Base-by-base conservation (phyloP, 495 filamentous ascomycete species). In the Penicillium argentinense region DNA sequence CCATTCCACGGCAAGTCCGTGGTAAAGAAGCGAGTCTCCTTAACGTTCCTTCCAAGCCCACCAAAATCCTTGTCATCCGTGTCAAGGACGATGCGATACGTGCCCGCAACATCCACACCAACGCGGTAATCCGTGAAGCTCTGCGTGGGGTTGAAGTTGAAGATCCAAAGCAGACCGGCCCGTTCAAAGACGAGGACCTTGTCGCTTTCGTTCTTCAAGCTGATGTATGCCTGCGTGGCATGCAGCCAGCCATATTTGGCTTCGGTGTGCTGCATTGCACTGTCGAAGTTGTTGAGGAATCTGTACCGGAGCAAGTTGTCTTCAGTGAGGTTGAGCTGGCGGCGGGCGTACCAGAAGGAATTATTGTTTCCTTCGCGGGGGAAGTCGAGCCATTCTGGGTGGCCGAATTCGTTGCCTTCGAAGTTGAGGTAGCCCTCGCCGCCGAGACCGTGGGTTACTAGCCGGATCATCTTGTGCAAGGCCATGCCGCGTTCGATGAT, bases 361-460 rank as follows among this genome's bases (percentile, higher is more conserved):
- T 97, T 97, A 59, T 86, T 71, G 76, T 98, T 98, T 36, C 95
- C 93, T 49, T 79, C 91, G 23, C 93, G 86, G 9, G 93, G 93
- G 70, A 98, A 98, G 66, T 98, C 93, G 44, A 98, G 89, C 93
- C 93, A 98, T 73, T 98, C 93, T 0, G 93, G 93, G 66, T 98
- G 93, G 1, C 93, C 93, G 66, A 98, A 98, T 66, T 98, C 93
- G 68, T 98, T 98, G 49, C 92, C 93, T 68, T 96, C 90, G 59
- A 98, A 98, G 72, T 97, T 97, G 42, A 97, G 89, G 59, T 95
- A 98, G 28, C 91, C 93, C 68, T 98, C 93, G 51, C 93, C 93
- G 39, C 95, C 93, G n/a, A 98, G 81, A 23, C 74, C 82, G 68
- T 98, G 95, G 17, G 93, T 98, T 44, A 97, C 71, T 6, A 97